Conservation (phyloP, 208 protist species). For the Leishmania aethiopica region DNA sequence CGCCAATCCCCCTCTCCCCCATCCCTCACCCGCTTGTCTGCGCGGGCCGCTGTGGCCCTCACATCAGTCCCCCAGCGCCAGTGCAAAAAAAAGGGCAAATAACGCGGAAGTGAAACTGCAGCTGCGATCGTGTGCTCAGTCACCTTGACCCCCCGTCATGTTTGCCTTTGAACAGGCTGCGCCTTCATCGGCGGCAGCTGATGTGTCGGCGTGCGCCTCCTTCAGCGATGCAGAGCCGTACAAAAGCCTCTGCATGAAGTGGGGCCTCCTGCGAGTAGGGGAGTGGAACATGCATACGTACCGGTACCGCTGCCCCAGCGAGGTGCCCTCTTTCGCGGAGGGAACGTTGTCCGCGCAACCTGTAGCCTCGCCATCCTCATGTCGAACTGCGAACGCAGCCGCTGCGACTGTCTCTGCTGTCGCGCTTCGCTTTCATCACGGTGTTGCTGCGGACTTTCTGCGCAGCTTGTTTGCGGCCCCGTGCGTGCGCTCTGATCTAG, state of each 20-base stretch:
- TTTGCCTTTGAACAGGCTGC: constrained; percentile 10
- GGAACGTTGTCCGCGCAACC: neutral
- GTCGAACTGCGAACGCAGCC: neutral
- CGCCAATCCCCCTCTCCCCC: neutral
- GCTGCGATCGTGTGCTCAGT: neutral
- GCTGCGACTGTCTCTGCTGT: constrained; percentile 9
- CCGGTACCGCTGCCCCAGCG: constrained; percentile 7
- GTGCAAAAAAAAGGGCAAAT: neutral
- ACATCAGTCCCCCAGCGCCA: neutral
- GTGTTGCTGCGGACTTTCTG: constrained; percentile 44
- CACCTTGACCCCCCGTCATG: neutral
- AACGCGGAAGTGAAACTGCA: neutral
- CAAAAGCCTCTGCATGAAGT: constrained; percentile 31
- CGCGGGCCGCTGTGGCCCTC: neutral
- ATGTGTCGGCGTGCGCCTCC: neutral
- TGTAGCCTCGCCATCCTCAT: neutral
- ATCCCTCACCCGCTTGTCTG: neutral
- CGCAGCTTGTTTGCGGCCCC: constrained; percentile 26
- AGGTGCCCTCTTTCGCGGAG: neutral
- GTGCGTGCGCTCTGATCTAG: constrained; percentile 25
- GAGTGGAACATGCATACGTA: constrained; percentile 18
- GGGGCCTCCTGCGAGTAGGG: constrained; percentile 20
- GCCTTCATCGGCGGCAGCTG: neutral
- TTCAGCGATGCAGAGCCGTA: constrained; percentile 11
- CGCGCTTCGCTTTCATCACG: constrained; percentile 54